Conservation (phyloP, 2,329 filamentous ascomycete genomes). For the Periconia macrospinosa region DNA sequence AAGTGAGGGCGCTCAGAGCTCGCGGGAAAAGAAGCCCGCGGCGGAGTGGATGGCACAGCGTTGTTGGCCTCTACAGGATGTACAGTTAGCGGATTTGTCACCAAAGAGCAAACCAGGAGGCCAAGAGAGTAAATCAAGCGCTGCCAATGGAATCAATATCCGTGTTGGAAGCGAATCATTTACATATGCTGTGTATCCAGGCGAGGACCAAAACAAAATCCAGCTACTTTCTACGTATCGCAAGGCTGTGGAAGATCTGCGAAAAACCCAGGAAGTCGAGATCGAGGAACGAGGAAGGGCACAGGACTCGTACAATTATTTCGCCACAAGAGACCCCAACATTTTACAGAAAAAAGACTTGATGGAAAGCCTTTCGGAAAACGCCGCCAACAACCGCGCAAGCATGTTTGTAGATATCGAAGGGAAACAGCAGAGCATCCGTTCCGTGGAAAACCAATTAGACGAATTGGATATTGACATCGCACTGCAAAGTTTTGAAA, state of each 20-base stretch:
- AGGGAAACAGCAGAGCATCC: slow-evolving; percentile 92
- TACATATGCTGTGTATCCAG: slow-evolving; percentile 88
- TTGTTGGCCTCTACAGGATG: slow-evolving; percentile 91
- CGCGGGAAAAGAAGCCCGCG: slow-evolving; percentile 44
- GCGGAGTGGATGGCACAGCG: slow-evolving; percentile 85
- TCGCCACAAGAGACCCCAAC: slow-evolving; percentile 75
- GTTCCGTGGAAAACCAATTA: slow-evolving; percentile 93
- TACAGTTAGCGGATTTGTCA: slow-evolving; percentile 87
- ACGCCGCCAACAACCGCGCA: slow-evolving; percentile 69
- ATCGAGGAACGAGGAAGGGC: slow-evolving; percentile 84
- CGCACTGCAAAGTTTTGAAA: slow-evolving; percentile 84
- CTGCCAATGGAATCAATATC: slow-evolving; percentile 87
- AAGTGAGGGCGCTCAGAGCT: slow-evolving; percentile 62
- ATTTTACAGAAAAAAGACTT: slow-evolving; percentile 78
- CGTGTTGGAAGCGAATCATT: slow-evolving; percentile 88
- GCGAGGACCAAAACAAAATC: slow-evolving; percentile 76
- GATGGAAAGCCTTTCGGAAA: slow-evolving; percentile 70
- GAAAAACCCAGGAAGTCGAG: slow-evolving; percentile 81
- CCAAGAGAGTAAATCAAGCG: slow-evolving; percentile 58
- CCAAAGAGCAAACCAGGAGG: slow-evolving; percentile 35
- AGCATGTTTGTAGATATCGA: slow-evolving; percentile 91
- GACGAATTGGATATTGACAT: slow-evolving; percentile 97
- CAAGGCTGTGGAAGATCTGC: slow-evolving; percentile 88
- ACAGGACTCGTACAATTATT: slow-evolving; percentile 82
- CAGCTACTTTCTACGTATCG: slow-evolving; percentile 84